These are phyloP conservation scores for Dimargaris cristalligena DNA, from an alignment of 192 early-diverging fungal genomes.

Conservation along the genomic window DNA sequence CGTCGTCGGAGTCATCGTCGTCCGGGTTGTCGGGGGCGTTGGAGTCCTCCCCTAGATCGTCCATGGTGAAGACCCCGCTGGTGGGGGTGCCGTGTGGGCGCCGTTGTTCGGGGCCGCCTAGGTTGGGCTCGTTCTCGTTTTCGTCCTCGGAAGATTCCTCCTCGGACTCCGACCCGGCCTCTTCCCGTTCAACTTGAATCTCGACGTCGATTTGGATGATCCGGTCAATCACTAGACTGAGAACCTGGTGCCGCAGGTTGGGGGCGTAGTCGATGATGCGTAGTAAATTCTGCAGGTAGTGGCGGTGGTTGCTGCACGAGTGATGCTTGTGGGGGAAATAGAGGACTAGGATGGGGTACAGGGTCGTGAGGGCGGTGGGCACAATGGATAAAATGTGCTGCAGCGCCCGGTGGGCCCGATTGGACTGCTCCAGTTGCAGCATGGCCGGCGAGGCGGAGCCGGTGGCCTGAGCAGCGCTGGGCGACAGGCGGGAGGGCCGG, in stretches of 20 bases:
- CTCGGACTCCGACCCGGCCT: constrained; percentile 49
- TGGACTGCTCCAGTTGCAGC: constrained; percentile 21
- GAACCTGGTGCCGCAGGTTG: constrained; percentile 45
- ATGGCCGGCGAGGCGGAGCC: neutral
- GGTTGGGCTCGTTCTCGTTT: constrained; percentile 15
- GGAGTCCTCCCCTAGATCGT: constrained; percentile 24
- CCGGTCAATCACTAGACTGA: constrained; percentile 62
- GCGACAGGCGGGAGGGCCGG: too few relatives aligned
- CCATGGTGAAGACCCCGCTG: constrained; percentile 33
- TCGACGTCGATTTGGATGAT: constrained; percentile 85
- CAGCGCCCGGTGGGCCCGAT: constrained; percentile 44
- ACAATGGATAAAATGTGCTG: constrained; percentile 43
- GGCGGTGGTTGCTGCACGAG: constrained; percentile 31
- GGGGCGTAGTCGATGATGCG: constrained; percentile 60
- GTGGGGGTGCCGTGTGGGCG: neutral
- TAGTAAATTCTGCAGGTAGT: constrained; percentile 61
- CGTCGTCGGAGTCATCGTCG: constrained; percentile 7
- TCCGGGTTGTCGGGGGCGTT: constrained; percentile 22
- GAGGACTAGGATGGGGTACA: constrained; percentile 40
- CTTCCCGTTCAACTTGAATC: constrained; percentile 81
- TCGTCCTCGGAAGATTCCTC: constrained; percentile 24
- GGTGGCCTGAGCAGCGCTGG: too few relatives aligned
- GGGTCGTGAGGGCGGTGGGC: constrained; percentile 45
- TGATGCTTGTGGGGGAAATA: constrained; percentile 61
- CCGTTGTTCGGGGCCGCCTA: too few relatives aligned